These are phyloP conservation scores for Leersia perrieri DNA, from an alignment of 176 grass and related monocot species.

Conservation along the genomic window DNA sequence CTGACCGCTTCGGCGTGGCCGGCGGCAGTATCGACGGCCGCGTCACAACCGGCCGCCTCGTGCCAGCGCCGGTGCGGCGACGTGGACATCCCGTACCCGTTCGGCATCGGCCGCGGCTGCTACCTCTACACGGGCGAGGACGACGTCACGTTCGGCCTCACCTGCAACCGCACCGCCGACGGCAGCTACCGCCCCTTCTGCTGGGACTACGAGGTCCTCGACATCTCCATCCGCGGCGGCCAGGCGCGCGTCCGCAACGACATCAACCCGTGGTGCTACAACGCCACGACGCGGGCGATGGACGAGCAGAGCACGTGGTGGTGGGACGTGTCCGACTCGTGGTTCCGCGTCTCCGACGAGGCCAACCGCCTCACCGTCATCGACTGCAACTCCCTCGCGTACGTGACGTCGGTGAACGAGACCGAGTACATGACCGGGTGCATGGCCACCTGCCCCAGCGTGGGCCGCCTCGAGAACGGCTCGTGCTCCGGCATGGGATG, in stretches of 20 bases:
- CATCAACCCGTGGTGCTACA: slow-evolving; percentile 25
- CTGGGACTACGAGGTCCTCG: not conserved
- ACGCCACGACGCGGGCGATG: not conserved
- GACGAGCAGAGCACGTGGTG: rapidly evolving
- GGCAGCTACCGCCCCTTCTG: not conserved
- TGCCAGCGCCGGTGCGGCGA: slow-evolving; percentile 43
- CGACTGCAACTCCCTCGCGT: slow-evolving; percentile 49
- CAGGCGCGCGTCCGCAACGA: not conserved
- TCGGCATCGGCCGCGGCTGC: slow-evolving; percentile 51
- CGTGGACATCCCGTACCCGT: slow-evolving; percentile 49
- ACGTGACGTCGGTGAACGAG: not conserved
- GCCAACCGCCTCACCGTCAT: slow-evolving; percentile 43
- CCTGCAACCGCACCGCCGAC: not conserved
- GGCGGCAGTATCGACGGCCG: not conserved
- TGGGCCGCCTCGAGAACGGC: slow-evolving; percentile 24
- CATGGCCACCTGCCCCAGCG: slow-evolving; percentile 30
- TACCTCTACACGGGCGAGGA: slow-evolving; percentile 16
- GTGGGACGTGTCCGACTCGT: slow-evolving; percentile 13
- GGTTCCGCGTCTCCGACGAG: slow-evolving; percentile 16
- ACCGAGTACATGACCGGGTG: slow-evolving; percentile 39
- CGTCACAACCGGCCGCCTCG: not conserved
- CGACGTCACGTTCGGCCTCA: slow-evolving; percentile 35
- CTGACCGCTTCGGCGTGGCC: not conserved
- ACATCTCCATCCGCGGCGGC: not conserved
- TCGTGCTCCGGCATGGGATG: slow-evolving; percentile 65